Evolutionary conservation across 768 basidiomycete genomes (phyloP).

Genomic region (Daedalea quercina): DNA sequence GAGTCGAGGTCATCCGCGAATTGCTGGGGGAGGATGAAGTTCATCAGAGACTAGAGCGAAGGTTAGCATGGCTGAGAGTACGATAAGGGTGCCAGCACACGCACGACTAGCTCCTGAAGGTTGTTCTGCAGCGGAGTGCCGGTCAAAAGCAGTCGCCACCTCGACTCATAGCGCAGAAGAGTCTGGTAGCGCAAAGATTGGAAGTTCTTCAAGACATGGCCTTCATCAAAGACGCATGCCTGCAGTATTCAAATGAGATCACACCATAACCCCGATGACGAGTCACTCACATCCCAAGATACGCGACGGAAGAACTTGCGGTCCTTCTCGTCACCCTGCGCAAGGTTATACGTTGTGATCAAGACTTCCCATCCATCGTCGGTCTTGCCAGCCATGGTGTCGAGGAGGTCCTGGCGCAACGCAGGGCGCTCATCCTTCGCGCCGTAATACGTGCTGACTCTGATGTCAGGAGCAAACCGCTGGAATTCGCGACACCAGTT

Average conservation of each 20-base stretch:
- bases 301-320: conserved; percentile 89
- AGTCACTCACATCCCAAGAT: conserved; percentile 77
- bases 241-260: conserved; percentile 22
- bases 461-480: conserved; percentile 80
- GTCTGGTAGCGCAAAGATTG: conserved; percentile 95
- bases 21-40: conserved; percentile 92
- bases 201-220: conserved; percentile 95
- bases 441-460: conserved; percentile 90
- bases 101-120: conserved; percentile 80
- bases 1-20: conserved; percentile 74
- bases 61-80: conserved; percentile 3
- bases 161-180: conserved; percentile 75
- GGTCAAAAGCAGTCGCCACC: conserved; percentile 88
- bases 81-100: conserved; percentile 23
- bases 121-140: conserved; percentile 96
- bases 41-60: conserved; percentile 79
- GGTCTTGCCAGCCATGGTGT: conserved; percentile 44
- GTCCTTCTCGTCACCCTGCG: conserved; percentile 81
- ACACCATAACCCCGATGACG: neutral
- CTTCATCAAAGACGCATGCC: conserved; percentile 96
- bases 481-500: conserved; percentile 98
- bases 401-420: conserved; percentile 66
- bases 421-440: conserved; percentile 77
- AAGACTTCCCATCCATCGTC: conserved; percentile 84
- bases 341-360: conserved; percentile 93